Evolutionary conservation across 805 yeast genomes (phyloP), one percentile per base, ranked within the genome.

Genomic region (Candida dajiaensis): DNA sequence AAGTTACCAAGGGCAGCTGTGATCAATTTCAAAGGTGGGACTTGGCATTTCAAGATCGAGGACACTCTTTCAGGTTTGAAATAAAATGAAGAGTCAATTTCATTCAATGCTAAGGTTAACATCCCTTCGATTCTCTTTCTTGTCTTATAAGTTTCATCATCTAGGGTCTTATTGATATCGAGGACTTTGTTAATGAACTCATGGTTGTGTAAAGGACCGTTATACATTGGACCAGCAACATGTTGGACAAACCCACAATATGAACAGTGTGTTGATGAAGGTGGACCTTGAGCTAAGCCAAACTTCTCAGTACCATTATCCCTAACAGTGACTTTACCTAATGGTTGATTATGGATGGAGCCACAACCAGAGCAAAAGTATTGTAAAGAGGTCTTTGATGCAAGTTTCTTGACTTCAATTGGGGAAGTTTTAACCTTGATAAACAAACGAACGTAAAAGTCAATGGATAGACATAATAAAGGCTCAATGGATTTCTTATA

Each of bases 201-300:
- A 22, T 64, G 61, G 59, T 84, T 76, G 59, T 92, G 98, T 47
- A 94, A 65, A 7, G 75, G 71, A 0, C 89, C 95, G 11, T 81
- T 89, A 86, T 96, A 94, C 96, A 94, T 86, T 50, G 99, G 99
- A 4, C 99, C 99, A 8, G 92, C 89, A 31, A 94, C 62, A 61
- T 87, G 95, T 63, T 78, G 78, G 2, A 78, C 74, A 48, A 71
- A 74, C 1, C 77, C 82, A 68, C 99, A 94, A 63, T 73, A 81
- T 23, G 72, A 60, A 67, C 99, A 94, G 38, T 71, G 61, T 9
- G 74, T 66, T 11, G 81, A 78, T 2, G 81, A 49, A 18, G 45
- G 74, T 0, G 83, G 83, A 4, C 85, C 86, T 51, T 74, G 78
- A 1, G 89, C 80, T 36, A 81, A 74, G 25, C 85, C 81, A 61